Evolutionary conservation across 495 filamentous ascomycete species (phyloP), one percentile per base, ranked within the genome.

Genomic region (Parmelia sp.): DNA sequence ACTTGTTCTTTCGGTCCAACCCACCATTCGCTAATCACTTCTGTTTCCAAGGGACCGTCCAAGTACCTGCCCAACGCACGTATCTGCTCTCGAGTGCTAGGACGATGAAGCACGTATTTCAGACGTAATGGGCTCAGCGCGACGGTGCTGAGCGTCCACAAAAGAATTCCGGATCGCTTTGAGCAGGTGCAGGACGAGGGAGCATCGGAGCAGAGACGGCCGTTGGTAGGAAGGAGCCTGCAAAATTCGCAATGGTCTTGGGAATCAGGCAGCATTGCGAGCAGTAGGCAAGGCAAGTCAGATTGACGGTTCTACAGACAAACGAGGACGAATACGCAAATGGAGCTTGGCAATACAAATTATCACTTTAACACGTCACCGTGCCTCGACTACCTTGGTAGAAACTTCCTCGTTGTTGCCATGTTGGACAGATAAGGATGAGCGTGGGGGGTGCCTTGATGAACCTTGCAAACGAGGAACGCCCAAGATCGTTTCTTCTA

Each of bases 101-200:
- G 51, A 55, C 29, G 51, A 17, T 55, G 51, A 55, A 21, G 21
- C 15, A 33, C 51, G 15, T n/a, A 21, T 33, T 55, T 55, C 51
- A 55, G 29, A 2, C 51, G 51, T 55, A 55, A 33, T 6, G 51
- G 51, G 29, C 33, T 55, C 27, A 21, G 14, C 15, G 17, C 21
- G 29, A 55, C 17, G 51, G 27, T 55, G 51, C 15, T 33, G 51
- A 55, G 51, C 17, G 51, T 55, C 9, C 51, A 29, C 51, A 55
- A 7, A 55, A 55, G 51, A 29, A 55, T 10, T 15, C 1, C 21
- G 27, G 51, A 55, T 55, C 51, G 14, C 29, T 55, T 55, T 29
- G 51, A 55, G 29, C 51, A 55, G 29, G 51, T 55, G 29, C 51
- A 55, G 51, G 51, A 55, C 51, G 29, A 55, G 29, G 51, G 51